Percentiles rank a stretch among this genome's conserved stretches.
Conservation (phyloP, 306 rosid species). For the Herpetospermum pedunculosum region DNA sequence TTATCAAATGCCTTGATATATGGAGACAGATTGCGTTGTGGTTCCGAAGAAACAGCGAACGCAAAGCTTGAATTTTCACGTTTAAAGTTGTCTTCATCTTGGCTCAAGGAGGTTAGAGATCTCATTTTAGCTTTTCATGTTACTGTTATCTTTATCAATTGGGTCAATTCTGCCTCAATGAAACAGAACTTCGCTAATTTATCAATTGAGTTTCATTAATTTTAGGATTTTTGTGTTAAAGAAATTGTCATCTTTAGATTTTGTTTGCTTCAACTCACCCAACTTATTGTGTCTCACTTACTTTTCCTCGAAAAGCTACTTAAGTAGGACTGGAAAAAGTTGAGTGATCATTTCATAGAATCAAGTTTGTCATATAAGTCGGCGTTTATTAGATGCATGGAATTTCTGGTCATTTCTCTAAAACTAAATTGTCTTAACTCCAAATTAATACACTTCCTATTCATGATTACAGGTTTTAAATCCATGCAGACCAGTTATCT, state of each 20-base stretch:
- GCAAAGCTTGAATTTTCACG: constrained; percentile 47
- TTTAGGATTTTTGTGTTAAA: background rate
- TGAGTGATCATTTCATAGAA: background rate
- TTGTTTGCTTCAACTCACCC: background rate
- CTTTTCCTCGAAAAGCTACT: background rate
- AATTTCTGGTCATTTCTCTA: background rate
- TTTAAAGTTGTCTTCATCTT: constrained; percentile 35
- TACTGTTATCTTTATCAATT: background rate
- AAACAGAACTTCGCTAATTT: background rate
- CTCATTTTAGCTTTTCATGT: background rate
- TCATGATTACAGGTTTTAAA: constrained; percentile 53
- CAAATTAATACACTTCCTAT: background rate
- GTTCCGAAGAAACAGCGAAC: constrained; percentile 65
- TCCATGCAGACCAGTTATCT: constrained; percentile 72
- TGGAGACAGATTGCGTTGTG: constrained; percentile 83
- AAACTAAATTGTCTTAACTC: background rate
- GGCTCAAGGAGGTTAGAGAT: constrained; percentile 57
- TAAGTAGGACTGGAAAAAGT: background rate
- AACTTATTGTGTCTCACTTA: background rate
- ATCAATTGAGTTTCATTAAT: background rate
- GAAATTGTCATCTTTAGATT: background rate
- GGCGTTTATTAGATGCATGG: background rate
- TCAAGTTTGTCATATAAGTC: background rate
- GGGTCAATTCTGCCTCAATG: background rate
- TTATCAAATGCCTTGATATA: constrained; percentile 89